A percentile compares a stretch with the other conserved stretches of the same genome.
Evolutionary conservation across 208 protist genomes (phyloP).

Genomic region (Leishmania turanica): DNA sequence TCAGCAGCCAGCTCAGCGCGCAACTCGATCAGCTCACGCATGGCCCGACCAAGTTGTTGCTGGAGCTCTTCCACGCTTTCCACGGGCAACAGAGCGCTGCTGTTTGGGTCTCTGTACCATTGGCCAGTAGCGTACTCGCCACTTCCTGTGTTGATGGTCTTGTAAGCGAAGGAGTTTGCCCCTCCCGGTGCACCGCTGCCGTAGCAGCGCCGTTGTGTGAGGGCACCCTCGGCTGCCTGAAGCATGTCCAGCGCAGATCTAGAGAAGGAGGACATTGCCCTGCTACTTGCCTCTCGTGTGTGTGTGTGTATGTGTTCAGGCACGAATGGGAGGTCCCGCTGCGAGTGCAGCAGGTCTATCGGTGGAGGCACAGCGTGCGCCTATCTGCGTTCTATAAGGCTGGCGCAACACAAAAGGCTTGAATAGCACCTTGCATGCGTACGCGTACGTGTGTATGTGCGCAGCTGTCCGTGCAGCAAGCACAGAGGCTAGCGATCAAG

Average conservation of each 20-base stretch:
- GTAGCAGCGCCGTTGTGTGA: constrained; percentile 31
- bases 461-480: neutral
- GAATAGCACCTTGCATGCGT: too few species aligned
- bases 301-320: constrained; percentile 7
- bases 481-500: neutral
- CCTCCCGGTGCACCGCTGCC: neutral
- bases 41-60: constrained; percentile 57
- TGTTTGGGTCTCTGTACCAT: constrained; percentile 1
- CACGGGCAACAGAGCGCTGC: neutral
- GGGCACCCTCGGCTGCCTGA: constrained; percentile 62
- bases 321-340: neutral
- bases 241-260: constrained; percentile 62
- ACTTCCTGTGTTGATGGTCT: neutral
- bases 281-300: neutral
- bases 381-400: neutral
- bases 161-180: neutral
- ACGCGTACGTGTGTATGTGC: neutral
- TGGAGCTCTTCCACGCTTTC: constrained; percentile 42
- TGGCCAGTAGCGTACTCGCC: neutral
- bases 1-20: constrained; percentile 64
- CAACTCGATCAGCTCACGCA: constrained; percentile 64
- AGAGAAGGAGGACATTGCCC: constrained; percentile 66
- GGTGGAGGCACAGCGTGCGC: neutral
- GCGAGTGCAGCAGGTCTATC: neutral
- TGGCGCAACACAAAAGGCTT: neutral